Percentiles rank a stretch among this genome's conserved stretches.
phyloP scores from a whole-genome alignment of 805 yeast genomes.

The Cyberlindnera xishuangbannaensis region DNA sequence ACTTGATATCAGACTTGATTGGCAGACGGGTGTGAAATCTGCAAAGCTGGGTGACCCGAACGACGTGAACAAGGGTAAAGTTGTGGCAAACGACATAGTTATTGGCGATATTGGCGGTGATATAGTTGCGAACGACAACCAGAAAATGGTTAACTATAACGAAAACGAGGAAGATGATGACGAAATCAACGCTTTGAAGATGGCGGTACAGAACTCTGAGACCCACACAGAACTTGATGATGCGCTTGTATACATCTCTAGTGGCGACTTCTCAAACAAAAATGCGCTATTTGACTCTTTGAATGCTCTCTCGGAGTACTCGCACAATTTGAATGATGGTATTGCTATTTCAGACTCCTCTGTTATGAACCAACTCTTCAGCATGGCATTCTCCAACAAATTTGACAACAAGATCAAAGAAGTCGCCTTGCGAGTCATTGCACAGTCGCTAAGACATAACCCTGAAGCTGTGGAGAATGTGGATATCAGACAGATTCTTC shows the following conservation, averaged over 20 bases:
- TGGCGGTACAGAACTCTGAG: conserved; percentile 17
- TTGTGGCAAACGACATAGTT: conserved; percentile 4
- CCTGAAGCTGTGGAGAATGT: conserved; percentile 47
- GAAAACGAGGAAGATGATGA: conserved; percentile 13
- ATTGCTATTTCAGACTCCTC: conserved; percentile 34
- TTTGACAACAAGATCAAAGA: conserved; percentile 34
- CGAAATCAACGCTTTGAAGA: conserved; percentile 19
- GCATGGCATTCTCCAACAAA: conserved; percentile 25
- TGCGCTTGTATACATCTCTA: conserved; percentile 8
- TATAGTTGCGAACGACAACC: conserved; percentile 12
- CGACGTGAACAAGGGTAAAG: conserved; percentile 9
- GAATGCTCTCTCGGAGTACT: conserved; percentile 47
- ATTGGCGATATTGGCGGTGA: conserved; percentile 3
- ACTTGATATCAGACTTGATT: conserved; percentile 55
- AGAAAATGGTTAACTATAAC: conserved; percentile 12
- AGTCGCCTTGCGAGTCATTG: conserved; percentile 51
- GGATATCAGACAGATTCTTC: conserved; percentile 11
- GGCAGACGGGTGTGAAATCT: conserved; percentile 64
- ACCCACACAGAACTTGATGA: conserved; percentile 17
- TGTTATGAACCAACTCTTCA: conserved; percentile 24
- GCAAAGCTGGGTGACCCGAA: conserved; percentile 46
- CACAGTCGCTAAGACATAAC: conserved; percentile 70
- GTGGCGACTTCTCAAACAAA: conserved; percentile 1
- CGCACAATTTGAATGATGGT: conserved; percentile 66
- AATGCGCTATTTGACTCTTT: conserved; percentile 20